Conservation (phyloP, 768 basidiomycete genomes). For the Naganishia vishniacii region DNA sequence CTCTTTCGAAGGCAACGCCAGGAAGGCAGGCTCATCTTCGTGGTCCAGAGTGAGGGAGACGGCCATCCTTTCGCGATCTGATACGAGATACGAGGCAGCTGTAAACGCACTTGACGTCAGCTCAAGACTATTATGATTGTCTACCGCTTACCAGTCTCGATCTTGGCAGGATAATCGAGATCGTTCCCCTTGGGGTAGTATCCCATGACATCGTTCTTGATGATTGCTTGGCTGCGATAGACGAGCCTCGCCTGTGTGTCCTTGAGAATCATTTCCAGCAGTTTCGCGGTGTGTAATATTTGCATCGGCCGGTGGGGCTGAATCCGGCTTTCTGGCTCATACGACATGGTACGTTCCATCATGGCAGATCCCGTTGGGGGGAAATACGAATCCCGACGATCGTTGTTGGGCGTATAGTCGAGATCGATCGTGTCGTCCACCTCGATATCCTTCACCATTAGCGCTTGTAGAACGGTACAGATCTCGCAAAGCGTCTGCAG, state of each 20-base stretch:
- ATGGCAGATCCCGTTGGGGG: not conserved
- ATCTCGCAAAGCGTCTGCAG: constrained; percentile 85
- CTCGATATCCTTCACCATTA: constrained; percentile 82
- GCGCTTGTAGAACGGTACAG: constrained; percentile 88
- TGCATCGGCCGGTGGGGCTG: constrained; percentile 49
- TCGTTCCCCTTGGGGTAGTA: constrained; percentile 68
- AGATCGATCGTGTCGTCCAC: constrained; percentile 28
- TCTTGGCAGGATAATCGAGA: constrained; percentile 76
- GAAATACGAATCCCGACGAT: constrained; percentile 27
- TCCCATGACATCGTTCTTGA: constrained; percentile 80
- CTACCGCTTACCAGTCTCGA: constrained; percentile 56
- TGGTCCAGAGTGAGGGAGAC: constrained; percentile 51
- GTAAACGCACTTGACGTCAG: not conserved
- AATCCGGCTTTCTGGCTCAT: constrained; percentile 12
- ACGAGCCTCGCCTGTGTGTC: constrained; percentile 93
- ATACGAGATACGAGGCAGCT: constrained; percentile 10
- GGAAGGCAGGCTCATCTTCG: constrained; percentile 52
- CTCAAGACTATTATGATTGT: too few species aligned
- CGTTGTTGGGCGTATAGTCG: constrained; percentile 44
- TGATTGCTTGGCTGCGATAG: constrained; percentile 88
- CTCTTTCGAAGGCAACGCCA: constrained; percentile 65
- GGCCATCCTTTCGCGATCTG: constrained; percentile 26
- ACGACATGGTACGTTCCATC: constrained; percentile 16
- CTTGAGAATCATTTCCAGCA: constrained; percentile 84
- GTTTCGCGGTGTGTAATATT: constrained; percentile 68